Conservation (phyloP, 2,329 filamentous ascomycete genomes). For the Aureobasidium mangrovei region DNA sequence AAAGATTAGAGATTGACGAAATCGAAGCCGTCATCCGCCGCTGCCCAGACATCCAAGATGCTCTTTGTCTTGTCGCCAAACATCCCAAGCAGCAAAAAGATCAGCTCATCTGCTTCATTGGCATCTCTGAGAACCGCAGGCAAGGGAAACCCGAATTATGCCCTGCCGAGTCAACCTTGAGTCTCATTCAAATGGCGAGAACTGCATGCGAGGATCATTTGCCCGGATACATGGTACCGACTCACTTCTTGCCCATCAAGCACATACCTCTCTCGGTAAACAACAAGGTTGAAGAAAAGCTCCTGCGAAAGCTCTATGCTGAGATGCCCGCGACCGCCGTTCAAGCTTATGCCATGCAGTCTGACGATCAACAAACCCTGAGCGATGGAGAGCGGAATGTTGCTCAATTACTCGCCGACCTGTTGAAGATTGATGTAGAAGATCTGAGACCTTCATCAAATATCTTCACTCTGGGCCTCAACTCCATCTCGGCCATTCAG, state of each 20-base stretch:
- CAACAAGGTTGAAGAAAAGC: slow-evolving; percentile 76
- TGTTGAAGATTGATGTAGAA: slow-evolving; percentile 39
- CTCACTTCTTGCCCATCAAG: slow-evolving; percentile 64
- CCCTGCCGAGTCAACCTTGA: slow-evolving; percentile 5
- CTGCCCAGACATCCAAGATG: slow-evolving; percentile 53
- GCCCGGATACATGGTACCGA: slow-evolving; percentile 84
- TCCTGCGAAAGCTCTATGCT: slow-evolving; percentile 58
- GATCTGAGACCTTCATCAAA: slow-evolving; percentile 50
- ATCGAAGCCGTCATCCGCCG: slow-evolving; percentile 75
- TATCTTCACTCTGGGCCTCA: slow-evolving; percentile 78
- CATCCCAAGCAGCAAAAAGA: slow-evolving; percentile 68
- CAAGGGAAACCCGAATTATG: slow-evolving; percentile 14
- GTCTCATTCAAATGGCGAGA: slow-evolving; percentile 41
- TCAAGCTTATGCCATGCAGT: slow-evolving; percentile 35
- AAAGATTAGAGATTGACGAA: slow-evolving; percentile 81
- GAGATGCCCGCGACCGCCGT: slow-evolving; percentile 52
- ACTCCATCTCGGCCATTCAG: slow-evolving; percentile 74
- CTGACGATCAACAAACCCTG: slow-evolving; percentile 21
- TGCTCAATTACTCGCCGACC: slow-evolving; percentile 45
- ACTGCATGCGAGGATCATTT: slow-evolving; percentile 60
- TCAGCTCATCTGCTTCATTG: slow-evolving; percentile 69
- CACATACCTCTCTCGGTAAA: slow-evolving; percentile 74
- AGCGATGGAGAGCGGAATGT: slow-evolving; percentile 40
- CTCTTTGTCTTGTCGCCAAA: slow-evolving; percentile 67
- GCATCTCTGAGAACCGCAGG: slow-evolving; percentile 18